Evolutionary conservation across 2,329 filamentous ascomycete species (phyloP), one percentile per base, ranked within the genome.

Genomic region (Claviceps arundinis): DNA sequence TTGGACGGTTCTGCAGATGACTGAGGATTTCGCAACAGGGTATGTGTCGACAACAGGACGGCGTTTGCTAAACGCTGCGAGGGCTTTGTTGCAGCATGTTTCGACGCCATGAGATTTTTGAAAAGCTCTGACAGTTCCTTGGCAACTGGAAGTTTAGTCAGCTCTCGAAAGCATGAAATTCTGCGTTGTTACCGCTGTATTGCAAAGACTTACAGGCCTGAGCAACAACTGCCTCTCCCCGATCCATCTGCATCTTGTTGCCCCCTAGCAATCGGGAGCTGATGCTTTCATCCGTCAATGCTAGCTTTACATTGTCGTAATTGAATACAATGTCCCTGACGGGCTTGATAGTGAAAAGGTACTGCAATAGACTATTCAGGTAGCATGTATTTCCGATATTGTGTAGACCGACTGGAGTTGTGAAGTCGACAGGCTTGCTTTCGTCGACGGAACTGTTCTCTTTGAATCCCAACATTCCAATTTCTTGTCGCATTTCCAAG

Each of bases 361-460:
- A 97, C 61, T 98, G 93, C 9, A 98, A 74, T 48, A 98, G 78
- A 68, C 91, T 97, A 72, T 98, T 98, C 51, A 98, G 76, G 62
- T 98, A 98, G 66, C 93, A 98, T 0, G 94, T 98, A 62, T 98
- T 98, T 54, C 93, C 90, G 53, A 97, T 95, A 60, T 97, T 98
- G 56, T 83, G 79, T 5, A 97, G 76, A 0, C 93, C 93, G 22
- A 95, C 87, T 0, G 93, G 93, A 66, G 87, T 82, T 34, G 78
- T 73, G 47, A 69, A 60, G 52, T 72, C 61, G 14, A 63, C 61
- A 3, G 60, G 50, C 42, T 44, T 45, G n/a, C 30, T 42, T 6
- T 50, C 50, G 30, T 50, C 47, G 19, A 30, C 45, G n/a, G 37
- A 52, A 38, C 54, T 48, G 2, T 54, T 50, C 9, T 34, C 9